These are phyloP conservation scores for Chaetoceros tenuissimus DNA, from an alignment of 108 stramenopile genomes.

Conservation along the genomic window DNA sequence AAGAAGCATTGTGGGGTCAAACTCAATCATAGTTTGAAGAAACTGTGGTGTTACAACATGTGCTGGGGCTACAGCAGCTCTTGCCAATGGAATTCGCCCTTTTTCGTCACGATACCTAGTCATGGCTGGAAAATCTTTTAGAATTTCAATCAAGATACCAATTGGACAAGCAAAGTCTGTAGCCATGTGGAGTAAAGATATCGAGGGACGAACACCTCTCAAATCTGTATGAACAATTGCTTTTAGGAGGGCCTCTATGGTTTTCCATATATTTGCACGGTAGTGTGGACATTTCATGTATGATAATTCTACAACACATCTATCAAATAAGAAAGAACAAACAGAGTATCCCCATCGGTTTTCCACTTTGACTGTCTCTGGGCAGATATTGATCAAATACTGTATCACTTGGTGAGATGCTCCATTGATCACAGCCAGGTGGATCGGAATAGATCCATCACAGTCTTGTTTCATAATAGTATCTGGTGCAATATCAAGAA, in stretches of 20 bases:
- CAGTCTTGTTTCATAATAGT: not conserved
- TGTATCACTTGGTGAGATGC: not conserved
- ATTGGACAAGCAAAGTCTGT: not conserved
- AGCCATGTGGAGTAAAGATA: not conserved
- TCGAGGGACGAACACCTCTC: not conserved
- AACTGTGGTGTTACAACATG: not conserved
- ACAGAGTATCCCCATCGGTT: not conserved
- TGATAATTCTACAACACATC: not conserved
- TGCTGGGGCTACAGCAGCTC: not conserved
- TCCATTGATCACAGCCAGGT: not conserved
- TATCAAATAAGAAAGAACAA: not conserved
- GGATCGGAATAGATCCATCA: not conserved
- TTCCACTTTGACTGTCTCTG: not conserved
- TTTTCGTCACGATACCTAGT: not conserved
- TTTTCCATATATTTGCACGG: not conserved
- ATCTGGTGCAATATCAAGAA: not conserved
- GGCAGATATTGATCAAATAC: not conserved
- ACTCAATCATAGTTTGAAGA: not conserved
- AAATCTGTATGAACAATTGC: no score
- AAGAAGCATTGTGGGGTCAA: not conserved
- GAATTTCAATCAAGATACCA: not conserved
- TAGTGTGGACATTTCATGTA: not conserved
- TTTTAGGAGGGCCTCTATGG: not conserved
- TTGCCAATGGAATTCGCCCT: not conserved
- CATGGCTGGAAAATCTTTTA: not conserved